A percentile compares a stretch with the other conserved stretches of the same genome.
Conservation (phyloP, 352 stramenopile genomes). For the Globisporangium alternatum region DNA sequence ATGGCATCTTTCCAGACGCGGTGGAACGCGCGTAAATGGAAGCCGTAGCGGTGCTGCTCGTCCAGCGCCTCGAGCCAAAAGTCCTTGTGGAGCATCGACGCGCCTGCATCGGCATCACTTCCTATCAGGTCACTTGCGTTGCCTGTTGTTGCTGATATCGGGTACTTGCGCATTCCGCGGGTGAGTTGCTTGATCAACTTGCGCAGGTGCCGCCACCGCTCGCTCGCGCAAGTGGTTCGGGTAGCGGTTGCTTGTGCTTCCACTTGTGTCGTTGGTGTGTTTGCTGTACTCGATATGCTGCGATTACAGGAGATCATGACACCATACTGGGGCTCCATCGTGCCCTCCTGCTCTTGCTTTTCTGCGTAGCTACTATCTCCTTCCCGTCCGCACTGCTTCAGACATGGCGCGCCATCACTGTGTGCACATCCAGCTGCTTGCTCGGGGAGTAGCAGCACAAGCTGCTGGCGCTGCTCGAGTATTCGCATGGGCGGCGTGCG, state of each 20-base stretch:
- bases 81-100: constrained; percentile 56
- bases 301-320: not conserved
- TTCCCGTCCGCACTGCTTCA: not conserved
- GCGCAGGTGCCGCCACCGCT: constrained; percentile 34
- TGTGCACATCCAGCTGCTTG: not conserved
- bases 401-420: no score
- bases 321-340: not conserved
- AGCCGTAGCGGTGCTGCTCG: constrained; percentile 69
- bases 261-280: not conserved
- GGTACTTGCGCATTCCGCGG: constrained; percentile 25
- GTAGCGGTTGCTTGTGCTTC: not conserved
- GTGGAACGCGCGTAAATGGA: constrained; percentile 67
- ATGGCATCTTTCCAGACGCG: constrained; percentile 57
- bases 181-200: constrained; percentile 28
- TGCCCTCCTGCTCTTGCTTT: not conserved
- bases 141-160: constrained; percentile 7
- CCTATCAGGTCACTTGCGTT: not conserved
- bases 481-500: not conserved
- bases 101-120: not conserved
- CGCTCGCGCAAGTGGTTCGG: not conserved
- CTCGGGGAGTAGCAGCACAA: not conserved
- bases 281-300: not conserved
- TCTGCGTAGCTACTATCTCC: not conserved
- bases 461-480: constrained; percentile 1
- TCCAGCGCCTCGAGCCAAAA: constrained; percentile 79